Conservation (phyloP, 305 asterid species). For the Fraxinus paxiana region DNA sequence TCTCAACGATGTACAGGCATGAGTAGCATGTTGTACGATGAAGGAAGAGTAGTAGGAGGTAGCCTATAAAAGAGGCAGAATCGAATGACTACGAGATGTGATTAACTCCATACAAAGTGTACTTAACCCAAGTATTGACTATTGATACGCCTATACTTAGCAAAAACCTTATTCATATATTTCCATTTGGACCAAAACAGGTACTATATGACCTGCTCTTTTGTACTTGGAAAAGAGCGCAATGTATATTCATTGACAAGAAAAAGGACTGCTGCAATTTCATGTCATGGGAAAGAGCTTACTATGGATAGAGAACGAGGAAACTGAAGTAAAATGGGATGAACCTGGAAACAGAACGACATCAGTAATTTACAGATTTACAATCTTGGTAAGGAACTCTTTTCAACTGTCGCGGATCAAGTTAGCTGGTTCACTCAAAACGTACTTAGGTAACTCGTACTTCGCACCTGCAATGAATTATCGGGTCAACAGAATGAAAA, state of each 20-base stretch:
- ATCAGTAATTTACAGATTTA: conserved; percentile 4
- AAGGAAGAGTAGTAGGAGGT: neutral
- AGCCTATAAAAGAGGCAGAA: neutral
- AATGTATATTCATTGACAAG: neutral
- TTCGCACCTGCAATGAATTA: conserved; percentile 65
- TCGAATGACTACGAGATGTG: neutral
- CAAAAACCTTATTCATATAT: neutral
- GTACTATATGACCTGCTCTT: neutral
- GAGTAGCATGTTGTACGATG: neutral
- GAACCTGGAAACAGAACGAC: neutral
- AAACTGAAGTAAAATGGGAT: neutral
- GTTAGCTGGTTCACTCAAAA: conserved; percentile 83
- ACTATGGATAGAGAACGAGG: neutral
- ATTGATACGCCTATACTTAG: neutral
- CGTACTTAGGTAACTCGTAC: conserved; percentile 87
- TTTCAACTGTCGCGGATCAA: conserved; percentile 60
- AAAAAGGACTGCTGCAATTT: neutral
- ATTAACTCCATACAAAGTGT: neutral
- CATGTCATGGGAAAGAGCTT: neutral
- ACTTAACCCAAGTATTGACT: neutral
- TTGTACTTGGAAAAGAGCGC: neutral
- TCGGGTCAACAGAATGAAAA: neutral
- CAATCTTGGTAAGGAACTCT: conserved; percentile 16
- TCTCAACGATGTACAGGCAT: neutral
- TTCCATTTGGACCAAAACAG: neutral